Conservation (phyloP, 2,329 filamentous ascomycete species). For the Apiospora malaysiana region DNA sequence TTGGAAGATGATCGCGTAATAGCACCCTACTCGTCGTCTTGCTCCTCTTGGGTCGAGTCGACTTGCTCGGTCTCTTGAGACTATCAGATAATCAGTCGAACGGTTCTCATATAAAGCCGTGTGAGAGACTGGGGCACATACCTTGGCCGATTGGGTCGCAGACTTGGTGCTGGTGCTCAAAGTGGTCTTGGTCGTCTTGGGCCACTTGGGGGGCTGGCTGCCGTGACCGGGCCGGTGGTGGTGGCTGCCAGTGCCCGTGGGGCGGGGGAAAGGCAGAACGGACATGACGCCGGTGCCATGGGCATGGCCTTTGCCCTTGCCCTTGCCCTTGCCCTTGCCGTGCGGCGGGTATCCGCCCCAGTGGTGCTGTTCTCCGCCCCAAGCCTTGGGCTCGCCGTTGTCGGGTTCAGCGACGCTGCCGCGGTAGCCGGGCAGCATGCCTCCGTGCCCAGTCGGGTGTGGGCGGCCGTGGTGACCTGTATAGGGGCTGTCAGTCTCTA, state of each 20-base stretch:
- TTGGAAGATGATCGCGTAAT: no score
- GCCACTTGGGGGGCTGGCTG: not conserved
- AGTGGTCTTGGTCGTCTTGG: not conserved
- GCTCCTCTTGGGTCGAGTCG: not conserved
- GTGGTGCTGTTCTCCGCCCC: not conserved
- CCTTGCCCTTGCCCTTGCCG: not conserved
- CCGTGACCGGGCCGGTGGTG: not conserved
- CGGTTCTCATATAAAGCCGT: no score
- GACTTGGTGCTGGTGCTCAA: constrained; percentile 2
- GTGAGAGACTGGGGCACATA: not conserved
- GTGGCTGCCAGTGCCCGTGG: not conserved
- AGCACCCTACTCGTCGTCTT: not conserved
- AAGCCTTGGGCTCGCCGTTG: not conserved
- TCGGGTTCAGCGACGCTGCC: not conserved
- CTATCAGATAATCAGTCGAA: not conserved
- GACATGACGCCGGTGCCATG: not conserved
- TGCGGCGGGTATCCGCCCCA: not conserved
- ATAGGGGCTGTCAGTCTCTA: not conserved
- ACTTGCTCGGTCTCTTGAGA: not conserved
- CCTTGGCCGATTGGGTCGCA: not conserved
- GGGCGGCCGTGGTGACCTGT: not conserved
- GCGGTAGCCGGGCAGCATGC: not conserved
- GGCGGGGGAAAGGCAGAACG: not conserved
- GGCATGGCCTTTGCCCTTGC: not conserved
- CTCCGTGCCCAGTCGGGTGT: not conserved